Percentiles rank a stretch among this genome's conserved stretches.
These are phyloP conservation scores for Pyrenophora graminea DNA, from an alignment of 2,329 filamentous ascomycete species.

Conservation along the genomic window DNA sequence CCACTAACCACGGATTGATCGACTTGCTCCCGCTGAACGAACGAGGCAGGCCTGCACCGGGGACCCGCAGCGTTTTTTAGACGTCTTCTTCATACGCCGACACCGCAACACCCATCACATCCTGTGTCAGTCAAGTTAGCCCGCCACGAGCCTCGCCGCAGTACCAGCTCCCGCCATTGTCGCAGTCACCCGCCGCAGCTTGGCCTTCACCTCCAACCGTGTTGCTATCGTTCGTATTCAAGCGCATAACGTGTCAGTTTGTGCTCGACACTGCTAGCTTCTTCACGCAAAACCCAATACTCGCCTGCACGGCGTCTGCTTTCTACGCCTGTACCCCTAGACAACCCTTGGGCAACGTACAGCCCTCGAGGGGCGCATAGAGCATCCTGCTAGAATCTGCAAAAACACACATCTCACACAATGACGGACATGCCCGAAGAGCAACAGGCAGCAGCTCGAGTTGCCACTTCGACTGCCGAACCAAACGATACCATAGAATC, in stretches of 20 bases:
- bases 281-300: not conserved
- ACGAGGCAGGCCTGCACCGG: constrained; percentile 3
- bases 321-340: not conserved
- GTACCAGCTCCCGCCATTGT: constrained; percentile 16
- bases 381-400: constrained; percentile 1
- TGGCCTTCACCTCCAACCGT: constrained; percentile 4
- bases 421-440: constrained; percentile 36
- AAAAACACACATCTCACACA: constrained; percentile 9
- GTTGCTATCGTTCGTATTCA: constrained; percentile 17
- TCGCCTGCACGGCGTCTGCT: not conserved
- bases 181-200: constrained; percentile 7
- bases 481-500: constrained; percentile 18
- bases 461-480: constrained; percentile 15
- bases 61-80: constrained; percentile 1
- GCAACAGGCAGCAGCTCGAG: constrained; percentile 15
- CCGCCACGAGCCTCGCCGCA: constrained; percentile 21
- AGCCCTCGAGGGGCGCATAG: constrained; percentile 4
- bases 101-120: not conserved
- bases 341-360: not conserved
- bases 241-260: not conserved
- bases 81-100: constrained; percentile 1
- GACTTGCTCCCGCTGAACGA: constrained; percentile 6
- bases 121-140: constrained; percentile 3
- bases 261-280: not conserved
- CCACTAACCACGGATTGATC: constrained; percentile 20